phyloP scores from a whole-genome alignment of 306 rosid genomes.

The Prosopis cineraria region DNA sequence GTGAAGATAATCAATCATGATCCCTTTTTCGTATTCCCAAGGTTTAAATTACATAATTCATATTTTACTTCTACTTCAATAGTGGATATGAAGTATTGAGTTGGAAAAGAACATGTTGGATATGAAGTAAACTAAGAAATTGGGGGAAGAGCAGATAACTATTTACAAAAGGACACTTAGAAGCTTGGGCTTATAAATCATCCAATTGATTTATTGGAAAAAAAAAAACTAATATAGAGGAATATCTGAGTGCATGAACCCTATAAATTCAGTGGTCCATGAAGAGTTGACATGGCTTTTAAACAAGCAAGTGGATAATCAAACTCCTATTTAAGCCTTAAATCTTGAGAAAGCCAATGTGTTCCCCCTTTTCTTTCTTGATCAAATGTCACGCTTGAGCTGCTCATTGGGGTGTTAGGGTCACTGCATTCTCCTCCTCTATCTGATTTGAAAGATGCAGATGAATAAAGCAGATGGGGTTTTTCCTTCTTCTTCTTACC shows the following conservation, averaged over 20 bases:
- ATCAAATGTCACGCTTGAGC: constrained; percentile 71
- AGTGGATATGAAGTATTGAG: too few relatives aligned
- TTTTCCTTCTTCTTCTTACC: constrained; percentile 52
- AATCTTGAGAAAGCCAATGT: constrained; percentile 74
- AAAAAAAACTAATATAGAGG: constrained; percentile 48
- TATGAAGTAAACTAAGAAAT: constrained; percentile 12
- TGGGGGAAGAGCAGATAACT: constrained; percentile 11
- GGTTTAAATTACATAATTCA: neutral
- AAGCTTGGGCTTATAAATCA: constrained; percentile 32
- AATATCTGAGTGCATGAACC: constrained; percentile 55
- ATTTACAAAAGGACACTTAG: constrained; percentile 33
- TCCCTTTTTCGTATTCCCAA: neutral
- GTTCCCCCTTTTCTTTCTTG: constrained; percentile 67
- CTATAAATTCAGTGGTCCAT: constrained; percentile 45
- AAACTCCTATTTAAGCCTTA: constrained; percentile 67
- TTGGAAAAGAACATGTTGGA: constrained; percentile 18
- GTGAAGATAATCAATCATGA: neutral
- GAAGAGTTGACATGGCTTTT: constrained; percentile 25
- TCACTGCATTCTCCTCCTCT: constrained; percentile 71
- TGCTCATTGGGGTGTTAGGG: constrained; percentile 72
- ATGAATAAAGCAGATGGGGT: constrained; percentile 38
- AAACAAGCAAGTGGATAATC: constrained; percentile 34
- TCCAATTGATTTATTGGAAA: constrained; percentile 45
- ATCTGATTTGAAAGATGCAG: constrained; percentile 63
- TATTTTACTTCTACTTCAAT: neutral